phyloP scores from a whole-genome alignment of 495 filamentous ascomycete genomes.

The Podospora pseudopauciseta region DNA sequence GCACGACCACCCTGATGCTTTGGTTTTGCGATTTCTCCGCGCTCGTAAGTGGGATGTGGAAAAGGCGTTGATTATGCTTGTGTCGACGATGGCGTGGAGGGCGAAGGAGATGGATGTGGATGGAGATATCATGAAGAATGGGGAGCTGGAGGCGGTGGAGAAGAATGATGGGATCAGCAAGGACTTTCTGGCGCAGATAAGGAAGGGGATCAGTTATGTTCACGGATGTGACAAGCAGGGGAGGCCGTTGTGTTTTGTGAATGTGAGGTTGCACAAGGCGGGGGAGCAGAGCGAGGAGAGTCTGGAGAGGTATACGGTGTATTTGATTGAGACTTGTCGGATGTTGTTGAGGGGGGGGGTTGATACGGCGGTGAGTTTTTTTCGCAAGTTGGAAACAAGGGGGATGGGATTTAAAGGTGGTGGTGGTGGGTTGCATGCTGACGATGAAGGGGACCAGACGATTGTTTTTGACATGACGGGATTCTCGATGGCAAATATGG shows the following conservation, averaged over 20 bases:
- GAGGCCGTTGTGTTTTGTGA: slow-evolving; percentile 81
- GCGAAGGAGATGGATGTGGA: slow-evolving; percentile 76
- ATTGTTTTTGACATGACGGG: slow-evolving; percentile 94
- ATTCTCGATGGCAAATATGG: slow-evolving; percentile 94
- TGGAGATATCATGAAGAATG: slow-evolving; percentile 75
- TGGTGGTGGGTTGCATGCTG: slow-evolving; percentile 10
- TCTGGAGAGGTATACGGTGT: slow-evolving; percentile 87
- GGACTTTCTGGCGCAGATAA: slow-evolving; percentile 80
- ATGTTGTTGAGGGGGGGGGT: slow-evolving; percentile 74
- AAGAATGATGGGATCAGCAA: slow-evolving; percentile 58
- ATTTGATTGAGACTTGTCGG: slow-evolving; percentile 87
- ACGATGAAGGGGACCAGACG: slow-evolving; percentile 46
- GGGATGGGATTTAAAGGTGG: no score
- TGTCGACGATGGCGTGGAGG: slow-evolving; percentile 93
- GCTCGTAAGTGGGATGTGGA: slow-evolving; percentile 96
- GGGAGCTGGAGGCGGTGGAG: slow-evolving; percentile 64
- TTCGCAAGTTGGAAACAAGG: no score
- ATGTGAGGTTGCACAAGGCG: slow-evolving; percentile 73
- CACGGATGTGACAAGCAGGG: slow-evolving; percentile 84
- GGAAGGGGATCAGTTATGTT: slow-evolving; percentile 92
- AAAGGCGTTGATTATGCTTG: slow-evolving; percentile 87
- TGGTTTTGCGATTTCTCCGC: slow-evolving; percentile 84
- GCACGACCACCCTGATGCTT: slow-evolving; percentile 85
- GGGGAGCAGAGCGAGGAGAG: slow-evolving; percentile 77
- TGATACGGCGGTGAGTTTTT: slow-evolving; percentile 79